Evolutionary conservation across 1,284 basidiomycete genomes (phyloP), one percentile per base, ranked within the genome.

Genomic region (Anthracocystis walkeri): DNA sequence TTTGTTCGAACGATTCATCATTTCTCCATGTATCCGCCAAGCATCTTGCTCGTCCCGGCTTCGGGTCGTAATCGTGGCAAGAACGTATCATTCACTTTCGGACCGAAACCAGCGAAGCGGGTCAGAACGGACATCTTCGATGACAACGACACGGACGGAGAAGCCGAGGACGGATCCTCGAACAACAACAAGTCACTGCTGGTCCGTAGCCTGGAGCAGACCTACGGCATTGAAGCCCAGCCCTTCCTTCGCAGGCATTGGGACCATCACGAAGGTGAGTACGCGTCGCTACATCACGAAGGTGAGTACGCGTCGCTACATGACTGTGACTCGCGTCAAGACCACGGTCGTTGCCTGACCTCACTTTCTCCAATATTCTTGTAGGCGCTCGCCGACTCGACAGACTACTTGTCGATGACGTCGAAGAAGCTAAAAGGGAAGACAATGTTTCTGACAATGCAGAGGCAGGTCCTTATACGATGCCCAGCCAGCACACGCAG

Each of bases 1-100:
- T 97, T 94, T 77, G 90, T 93, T 64, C 93, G 93, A 83, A 94
- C 92, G 0, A 86, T 95, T 8, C 93, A 95, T 73, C 93, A 95
- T 79, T 89, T 96, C 87, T 89, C 91, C 69, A 84, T 93, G 10
- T 90, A 94, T 78, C 88, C 87, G 7, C 94, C 94, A 0, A 87
- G 86, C 12, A 86, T 91, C 16, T 87, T 96, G 38, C 87, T 97
- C 6, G 62, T 77, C 0, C 69, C 77, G 3, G 58, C 51, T 5
- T 54, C 62, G 6, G 56, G 50, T 12, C 7, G 41, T 10, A 14
- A 16, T 3, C 27, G 38, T 29, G 20, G 40, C 6, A 58, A 65
- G 7, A 45, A 11, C 18, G 3, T 20, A 4, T 23, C 51, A 5
- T 46, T 44, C 7, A 16, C 40, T 10, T 55, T 44, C 7, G 11